Percentiles rank a stretch among this genome's conserved stretches.
These are phyloP conservation scores for Eucalyptus regnans DNA, from an alignment of 345 rosid genomes.

Conservation along the genomic window DNA sequence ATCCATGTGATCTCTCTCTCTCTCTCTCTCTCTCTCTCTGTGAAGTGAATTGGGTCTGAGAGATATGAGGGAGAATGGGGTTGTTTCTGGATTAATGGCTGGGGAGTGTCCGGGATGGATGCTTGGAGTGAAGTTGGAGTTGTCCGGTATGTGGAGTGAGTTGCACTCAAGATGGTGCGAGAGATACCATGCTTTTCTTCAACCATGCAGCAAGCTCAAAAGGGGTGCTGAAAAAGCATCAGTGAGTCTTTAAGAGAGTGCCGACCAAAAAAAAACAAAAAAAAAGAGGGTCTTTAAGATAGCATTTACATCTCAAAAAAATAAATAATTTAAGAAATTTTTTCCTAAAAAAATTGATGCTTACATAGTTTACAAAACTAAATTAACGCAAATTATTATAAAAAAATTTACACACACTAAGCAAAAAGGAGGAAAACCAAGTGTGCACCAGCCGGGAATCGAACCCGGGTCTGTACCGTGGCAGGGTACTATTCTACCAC, in stretches of 20 bases:
- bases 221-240: neutral
- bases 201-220: neutral
- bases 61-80: neutral
- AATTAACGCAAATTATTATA: neutral
- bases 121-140: conserved; percentile 13
- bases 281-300: neutral
- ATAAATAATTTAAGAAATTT: rapidly evolving
- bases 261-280: neutral
- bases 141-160: neutral
- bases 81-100: neutral
- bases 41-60: neutral
- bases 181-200: neutral
- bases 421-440: rapidly evolving
- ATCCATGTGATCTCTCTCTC: conserved; percentile 15
- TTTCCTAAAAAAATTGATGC: neutral
- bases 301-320: neutral
- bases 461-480: conserved; percentile 78
- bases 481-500: conserved; percentile 83
- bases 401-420: neutral
- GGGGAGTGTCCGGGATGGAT: conserved; percentile 5
- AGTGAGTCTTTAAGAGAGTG: neutral
- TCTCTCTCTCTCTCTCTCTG: neutral
- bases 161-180: neutral
- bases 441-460: conserved; percentile 37
- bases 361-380: neutral